These are phyloP conservation scores for Globisporangium recalcitrans DNA, from an alignment of 352 stramenopile genomes.

Conservation along the genomic window DNA sequence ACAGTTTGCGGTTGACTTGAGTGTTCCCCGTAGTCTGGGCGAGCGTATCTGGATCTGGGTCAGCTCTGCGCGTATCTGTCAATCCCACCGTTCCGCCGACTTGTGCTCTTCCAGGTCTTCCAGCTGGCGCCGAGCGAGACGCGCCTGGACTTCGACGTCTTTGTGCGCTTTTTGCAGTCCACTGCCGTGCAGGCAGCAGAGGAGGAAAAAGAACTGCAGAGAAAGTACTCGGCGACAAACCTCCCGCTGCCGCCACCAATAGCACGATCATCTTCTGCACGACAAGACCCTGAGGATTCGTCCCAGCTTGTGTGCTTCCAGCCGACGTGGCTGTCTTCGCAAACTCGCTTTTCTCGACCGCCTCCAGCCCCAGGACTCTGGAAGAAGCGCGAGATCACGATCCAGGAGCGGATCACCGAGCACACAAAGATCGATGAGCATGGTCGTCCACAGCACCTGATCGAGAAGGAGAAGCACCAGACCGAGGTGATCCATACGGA, in stretches of 20 bases:
- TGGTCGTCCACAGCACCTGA: slow-evolving; percentile 59
- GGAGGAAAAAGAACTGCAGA: slow-evolving; percentile 34
- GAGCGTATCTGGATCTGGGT: slow-evolving; percentile 45
- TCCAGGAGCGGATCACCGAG: slow-evolving; percentile 82
- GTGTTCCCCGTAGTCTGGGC: slow-evolving; percentile 8
- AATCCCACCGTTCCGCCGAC: slow-evolving; percentile 57
- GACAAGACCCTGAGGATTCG: background rate
- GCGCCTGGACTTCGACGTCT: slow-evolving; percentile 44
- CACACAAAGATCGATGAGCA: slow-evolving; percentile 88
- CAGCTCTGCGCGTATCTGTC: slow-evolving; percentile 64
- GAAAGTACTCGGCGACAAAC: slow-evolving; percentile 3
- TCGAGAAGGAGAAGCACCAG: slow-evolving; percentile 83
- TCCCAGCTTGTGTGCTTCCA: slow-evolving; percentile 42
- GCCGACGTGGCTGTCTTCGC: slow-evolving; percentile 30
- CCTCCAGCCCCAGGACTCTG: slow-evolving; percentile 65
- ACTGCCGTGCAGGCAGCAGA: slow-evolving; percentile 39
- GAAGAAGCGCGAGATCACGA: slow-evolving; percentile 86
- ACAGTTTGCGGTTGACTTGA: background rate
- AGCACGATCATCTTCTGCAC: background rate
- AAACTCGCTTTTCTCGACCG: slow-evolving; percentile 30
- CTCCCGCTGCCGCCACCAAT: slow-evolving; percentile 23
- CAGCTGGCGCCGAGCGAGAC: slow-evolving; percentile 27
- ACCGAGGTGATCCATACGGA: slow-evolving; percentile 86
- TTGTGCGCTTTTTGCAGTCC: slow-evolving; percentile 66
- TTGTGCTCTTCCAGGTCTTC: slow-evolving; percentile 57